Evolutionary conservation across 805 yeast species (phyloP).

Genomic region (Phaffomyces thermotolerans): DNA sequence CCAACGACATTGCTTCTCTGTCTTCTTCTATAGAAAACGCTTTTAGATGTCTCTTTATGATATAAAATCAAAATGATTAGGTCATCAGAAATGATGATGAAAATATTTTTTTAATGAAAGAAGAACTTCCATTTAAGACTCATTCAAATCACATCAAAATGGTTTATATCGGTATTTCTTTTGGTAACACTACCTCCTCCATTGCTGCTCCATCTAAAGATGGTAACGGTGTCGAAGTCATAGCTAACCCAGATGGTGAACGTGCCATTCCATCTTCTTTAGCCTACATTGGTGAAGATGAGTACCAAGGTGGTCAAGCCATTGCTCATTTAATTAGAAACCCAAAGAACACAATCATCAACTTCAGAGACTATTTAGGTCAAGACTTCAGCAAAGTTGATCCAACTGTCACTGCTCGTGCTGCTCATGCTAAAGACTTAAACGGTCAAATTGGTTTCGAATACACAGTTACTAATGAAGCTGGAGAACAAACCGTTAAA

Average conservation of each 20-base stretch:
- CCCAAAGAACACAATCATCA: slow-evolving; percentile 76
- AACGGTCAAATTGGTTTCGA: slow-evolving; percentile 67
- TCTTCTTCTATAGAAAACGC: too few species aligned
- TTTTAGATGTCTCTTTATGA: too few species aligned
- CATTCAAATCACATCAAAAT: slow-evolving; percentile 11
- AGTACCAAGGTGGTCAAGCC: slow-evolving; percentile 97
- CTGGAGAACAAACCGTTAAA: slow-evolving; percentile 42
- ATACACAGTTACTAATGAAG: slow-evolving; percentile 28
- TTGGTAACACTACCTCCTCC: slow-evolving; percentile 94
- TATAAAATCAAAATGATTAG: too few species aligned
- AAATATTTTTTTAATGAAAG: background rate
- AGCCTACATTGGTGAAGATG: slow-evolving; percentile 89
- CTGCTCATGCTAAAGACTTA: slow-evolving; percentile 61
- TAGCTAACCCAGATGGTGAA: slow-evolving; percentile 99
- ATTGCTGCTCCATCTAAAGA: slow-evolving; percentile 82
- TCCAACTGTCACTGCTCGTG: slow-evolving; percentile 50
- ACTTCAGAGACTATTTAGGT: slow-evolving; percentile 92
- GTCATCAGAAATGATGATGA: background rate
- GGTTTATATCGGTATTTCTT: slow-evolving; percentile 83
- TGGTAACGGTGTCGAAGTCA: slow-evolving; percentile 84
- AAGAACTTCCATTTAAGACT: background rate
- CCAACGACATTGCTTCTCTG: slow-evolving; percentile 24
- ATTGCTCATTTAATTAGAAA: slow-evolving; percentile 86
- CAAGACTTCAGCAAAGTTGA: slow-evolving; percentile 63
- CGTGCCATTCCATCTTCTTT: slow-evolving; percentile 91